Percentiles rank a stretch among this genome's conserved stretches.
phyloP scores from a whole-genome alignment of 2,329 filamentous ascomycete species.

The Saccharata proteae region DNA sequence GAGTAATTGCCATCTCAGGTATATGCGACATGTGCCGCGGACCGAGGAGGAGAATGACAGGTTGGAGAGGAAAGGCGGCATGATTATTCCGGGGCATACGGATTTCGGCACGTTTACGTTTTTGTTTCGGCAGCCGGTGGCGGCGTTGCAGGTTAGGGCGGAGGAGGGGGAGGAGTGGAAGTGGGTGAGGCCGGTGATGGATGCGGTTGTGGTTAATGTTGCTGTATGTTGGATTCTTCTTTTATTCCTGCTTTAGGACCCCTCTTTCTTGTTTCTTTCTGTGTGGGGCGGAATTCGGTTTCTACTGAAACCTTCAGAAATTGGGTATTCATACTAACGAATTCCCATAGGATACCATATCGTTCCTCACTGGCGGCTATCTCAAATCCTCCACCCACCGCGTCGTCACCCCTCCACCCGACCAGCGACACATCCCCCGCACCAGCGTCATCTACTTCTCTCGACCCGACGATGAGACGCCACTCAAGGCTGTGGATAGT shows the following conservation, averaged over 20 bases:
- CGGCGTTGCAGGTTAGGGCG: slow-evolving; percentile 17
- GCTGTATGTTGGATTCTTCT: too few relatives aligned
- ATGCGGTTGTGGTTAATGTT: slow-evolving; percentile 17
- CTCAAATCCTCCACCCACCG: slow-evolving; percentile 36
- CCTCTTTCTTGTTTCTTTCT: too few relatives aligned
- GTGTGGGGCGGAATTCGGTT: too few relatives aligned
- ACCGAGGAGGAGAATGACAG: slow-evolving; percentile 3
- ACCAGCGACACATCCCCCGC: slow-evolving; percentile 27
- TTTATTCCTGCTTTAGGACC: too few relatives aligned
- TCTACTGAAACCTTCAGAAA: too few relatives aligned
- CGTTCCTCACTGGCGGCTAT: slow-evolving; percentile 35
- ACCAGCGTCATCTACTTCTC: slow-evolving; percentile 17
- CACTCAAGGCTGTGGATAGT: not conserved
- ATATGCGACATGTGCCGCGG: slow-evolving; percentile 1
- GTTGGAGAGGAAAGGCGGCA: slow-evolving; percentile 11
- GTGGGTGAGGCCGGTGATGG: slow-evolving; percentile 16
- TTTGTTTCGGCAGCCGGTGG: slow-evolving; percentile 15
- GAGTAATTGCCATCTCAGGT: slow-evolving; percentile 1
- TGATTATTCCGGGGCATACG: slow-evolving; percentile 21
- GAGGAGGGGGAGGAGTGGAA: slow-evolving; percentile 15
- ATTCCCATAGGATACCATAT: slow-evolving; percentile 19
- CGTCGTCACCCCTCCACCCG: slow-evolving; percentile 31
- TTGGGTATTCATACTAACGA: too few relatives aligned
- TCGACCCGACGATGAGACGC: slow-evolving; percentile 1
- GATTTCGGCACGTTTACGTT: slow-evolving; percentile 17